phyloP scores from a whole-genome alignment of 305 asterid species.

The Striga hermonthica region DNA sequence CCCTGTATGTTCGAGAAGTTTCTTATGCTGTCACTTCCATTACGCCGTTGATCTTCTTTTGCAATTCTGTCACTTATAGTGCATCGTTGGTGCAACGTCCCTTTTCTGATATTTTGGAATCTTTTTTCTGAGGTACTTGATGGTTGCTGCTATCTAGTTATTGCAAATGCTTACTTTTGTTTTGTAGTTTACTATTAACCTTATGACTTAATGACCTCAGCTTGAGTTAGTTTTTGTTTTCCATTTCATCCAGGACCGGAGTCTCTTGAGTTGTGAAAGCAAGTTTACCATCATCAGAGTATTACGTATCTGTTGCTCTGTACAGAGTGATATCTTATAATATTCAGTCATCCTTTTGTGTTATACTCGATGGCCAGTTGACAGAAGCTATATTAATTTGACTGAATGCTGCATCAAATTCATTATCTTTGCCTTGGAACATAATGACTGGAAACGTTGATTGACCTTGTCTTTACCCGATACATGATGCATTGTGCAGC shows the following conservation, averaged over 20 bases:
- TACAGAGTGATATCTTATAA: neutral
- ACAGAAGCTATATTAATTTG: neutral
- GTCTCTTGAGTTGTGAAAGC: constrained; percentile 39
- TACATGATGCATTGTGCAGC: constrained; percentile 4
- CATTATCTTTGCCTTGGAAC: neutral
- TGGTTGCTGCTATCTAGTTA: constrained; percentile 1
- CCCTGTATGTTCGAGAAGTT: constrained; percentile 23
- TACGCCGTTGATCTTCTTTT: constrained; percentile 32
- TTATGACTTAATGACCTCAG: neutral
- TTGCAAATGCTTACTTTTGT: neutral
- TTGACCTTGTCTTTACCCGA: neutral
- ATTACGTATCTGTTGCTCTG: constrained; percentile 34
- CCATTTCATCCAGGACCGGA: constrained; percentile 41
- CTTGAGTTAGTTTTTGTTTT: constrained; percentile 12
- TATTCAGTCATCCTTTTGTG: constrained; percentile 5
- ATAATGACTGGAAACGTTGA: neutral
- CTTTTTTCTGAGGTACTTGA: constrained; percentile 46
- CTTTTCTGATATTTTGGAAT: constrained; percentile 44
- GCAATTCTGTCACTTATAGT: constrained; percentile 39
- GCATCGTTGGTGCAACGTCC: constrained; percentile 49
- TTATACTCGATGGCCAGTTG: constrained; percentile 1
- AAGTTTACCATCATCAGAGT: constrained; percentile 36
- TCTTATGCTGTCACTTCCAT: constrained; percentile 28
- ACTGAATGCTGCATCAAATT: neutral
- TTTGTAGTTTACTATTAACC: neutral